A percentile compares a stretch with the other conserved stretches of the same genome.
These are phyloP conservation scores for Chlorella sorokiniana DNA, from an alignment of 139 green algal species.

Conservation along the genomic window DNA sequence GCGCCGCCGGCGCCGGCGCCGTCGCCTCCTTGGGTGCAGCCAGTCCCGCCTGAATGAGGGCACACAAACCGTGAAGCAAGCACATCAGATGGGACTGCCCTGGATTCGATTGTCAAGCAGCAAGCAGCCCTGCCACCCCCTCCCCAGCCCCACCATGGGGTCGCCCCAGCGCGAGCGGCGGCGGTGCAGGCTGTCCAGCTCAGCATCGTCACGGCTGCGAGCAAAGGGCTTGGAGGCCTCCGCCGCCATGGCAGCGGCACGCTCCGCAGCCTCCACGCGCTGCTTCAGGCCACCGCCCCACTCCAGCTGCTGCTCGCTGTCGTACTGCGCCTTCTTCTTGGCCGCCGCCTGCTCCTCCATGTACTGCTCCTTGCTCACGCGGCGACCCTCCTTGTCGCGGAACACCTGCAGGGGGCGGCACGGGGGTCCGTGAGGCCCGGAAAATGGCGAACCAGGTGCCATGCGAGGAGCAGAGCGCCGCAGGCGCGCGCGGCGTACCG, in stretches of 20 bases:
- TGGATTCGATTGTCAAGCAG: too few relatives aligned
- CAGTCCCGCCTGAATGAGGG: constrained; percentile 54
- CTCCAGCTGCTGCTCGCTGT: constrained; percentile 58
- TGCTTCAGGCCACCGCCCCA: constrained; percentile 81
- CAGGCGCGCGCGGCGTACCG: constrained; percentile 29
- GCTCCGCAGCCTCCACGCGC: constrained; percentile 53
- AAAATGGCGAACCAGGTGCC: neutral
- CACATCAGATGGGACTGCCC: neutral
- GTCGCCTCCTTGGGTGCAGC: constrained; percentile 47
- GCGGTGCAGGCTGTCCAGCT: constrained; percentile 65
- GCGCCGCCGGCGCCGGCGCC: constrained; percentile 27
- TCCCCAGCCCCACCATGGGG: constrained; percentile 69
- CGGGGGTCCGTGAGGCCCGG: neutral
- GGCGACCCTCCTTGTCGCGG: constrained; percentile 67
- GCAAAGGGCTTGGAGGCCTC: constrained; percentile 76
- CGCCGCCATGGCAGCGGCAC: constrained; percentile 38
- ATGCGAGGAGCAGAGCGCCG: neutral
- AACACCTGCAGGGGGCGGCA: constrained; percentile 52
- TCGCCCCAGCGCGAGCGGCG: constrained; percentile 80
- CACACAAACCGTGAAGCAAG: neutral
- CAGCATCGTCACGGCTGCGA: constrained; percentile 52
- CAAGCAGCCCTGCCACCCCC: neutral
- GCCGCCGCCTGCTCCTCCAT: constrained; percentile 39
- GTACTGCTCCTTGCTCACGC: constrained; percentile 64
- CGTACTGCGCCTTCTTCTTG: constrained; percentile 42